phyloP scores from a whole-genome alignment of 768 basidiomycete species.

The Butyriboletus loyo region DNA sequence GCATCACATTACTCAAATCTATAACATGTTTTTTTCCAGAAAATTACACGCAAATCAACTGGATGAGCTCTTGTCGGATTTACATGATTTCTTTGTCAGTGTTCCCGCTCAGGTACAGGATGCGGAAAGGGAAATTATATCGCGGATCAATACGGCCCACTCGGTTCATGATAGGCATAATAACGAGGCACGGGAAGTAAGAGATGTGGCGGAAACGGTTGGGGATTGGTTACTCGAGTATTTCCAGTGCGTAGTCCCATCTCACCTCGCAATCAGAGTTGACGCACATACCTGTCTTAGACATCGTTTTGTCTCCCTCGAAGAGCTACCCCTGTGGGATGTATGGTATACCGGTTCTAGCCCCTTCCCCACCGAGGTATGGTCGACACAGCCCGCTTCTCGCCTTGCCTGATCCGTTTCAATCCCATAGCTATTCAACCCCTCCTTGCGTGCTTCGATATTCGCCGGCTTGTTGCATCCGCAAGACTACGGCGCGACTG shows the following conservation, averaged over 20 bases:
- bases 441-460: slow-evolving; percentile 60
- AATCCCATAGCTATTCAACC: slow-evolving; percentile 57
- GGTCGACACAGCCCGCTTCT: slow-evolving; percentile 3
- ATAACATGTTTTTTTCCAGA: slow-evolving; percentile 21
- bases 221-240: slow-evolving; percentile 51
- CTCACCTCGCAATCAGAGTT: not conserved
- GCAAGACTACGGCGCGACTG: slow-evolving; percentile 39
- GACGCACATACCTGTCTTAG: slow-evolving; percentile 30
- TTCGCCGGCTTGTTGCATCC: slow-evolving; percentile 62
- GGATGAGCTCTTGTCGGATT: slow-evolving; percentile 36
- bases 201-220: slow-evolving; percentile 28
- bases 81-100: slow-evolving; percentile 39
- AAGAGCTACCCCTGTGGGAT: slow-evolving; percentile 57
- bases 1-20: slow-evolving; percentile 11
- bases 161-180: slow-evolving; percentile 18
- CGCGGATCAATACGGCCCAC: slow-evolving; percentile 22
- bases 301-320: slow-evolving; percentile 42
- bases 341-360: slow-evolving; percentile 69
- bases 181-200: slow-evolving; percentile 13
- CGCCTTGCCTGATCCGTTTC: not conserved
- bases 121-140: slow-evolving; percentile 33
- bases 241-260: slow-evolving; percentile 40
- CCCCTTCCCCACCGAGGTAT: slow-evolving; percentile 67
- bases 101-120: slow-evolving; percentile 32
- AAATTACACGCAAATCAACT: slow-evolving; percentile 40